These are phyloP conservation scores for Blastomyces emzantsi DNA, from an alignment of 2,329 filamentous ascomycete species.

Conservation along the genomic window DNA sequence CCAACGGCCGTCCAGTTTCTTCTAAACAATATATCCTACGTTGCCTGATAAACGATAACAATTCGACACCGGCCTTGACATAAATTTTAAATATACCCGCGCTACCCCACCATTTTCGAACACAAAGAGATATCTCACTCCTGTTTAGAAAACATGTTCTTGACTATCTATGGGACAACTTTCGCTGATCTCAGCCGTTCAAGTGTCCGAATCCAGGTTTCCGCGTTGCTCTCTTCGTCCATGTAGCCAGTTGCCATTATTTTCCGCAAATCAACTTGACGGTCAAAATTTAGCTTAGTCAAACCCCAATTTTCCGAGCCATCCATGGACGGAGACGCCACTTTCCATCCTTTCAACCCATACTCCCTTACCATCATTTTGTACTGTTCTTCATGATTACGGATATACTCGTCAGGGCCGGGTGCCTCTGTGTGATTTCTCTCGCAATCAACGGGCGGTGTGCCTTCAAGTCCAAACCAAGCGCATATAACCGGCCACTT, in stretches of 20 bases:
- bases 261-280: constrained; percentile 13
- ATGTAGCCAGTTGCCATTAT: constrained; percentile 12
- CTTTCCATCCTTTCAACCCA: constrained; percentile 12
- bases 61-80: not conserved
- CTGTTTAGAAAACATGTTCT: not conserved
- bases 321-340: constrained; percentile 14
- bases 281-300: constrained; percentile 14
- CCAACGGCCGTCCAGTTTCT: constrained; percentile 2
- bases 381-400: constrained; percentile 11
- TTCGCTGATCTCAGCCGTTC: constrained; percentile 14
- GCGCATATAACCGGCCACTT: constrained; percentile 14
- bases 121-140: not conserved
- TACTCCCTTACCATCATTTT: constrained; percentile 13
- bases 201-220: constrained; percentile 13
- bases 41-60: not conserved
- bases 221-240: constrained; percentile 12
- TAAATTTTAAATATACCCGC: not conserved
- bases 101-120: not conserved
- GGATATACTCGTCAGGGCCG: constrained; percentile 14
- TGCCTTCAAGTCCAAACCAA: constrained; percentile 14
- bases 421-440: constrained; percentile 8
- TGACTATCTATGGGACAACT: constrained; percentile 11
- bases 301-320: constrained; percentile 16
- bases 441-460: constrained; percentile 13
- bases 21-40: not conserved